Evolutionary conservation across 129 eudicot genomes (phyloP), one percentile per base, ranked within the genome.

Genomic region (Solidago caesia): DNA sequence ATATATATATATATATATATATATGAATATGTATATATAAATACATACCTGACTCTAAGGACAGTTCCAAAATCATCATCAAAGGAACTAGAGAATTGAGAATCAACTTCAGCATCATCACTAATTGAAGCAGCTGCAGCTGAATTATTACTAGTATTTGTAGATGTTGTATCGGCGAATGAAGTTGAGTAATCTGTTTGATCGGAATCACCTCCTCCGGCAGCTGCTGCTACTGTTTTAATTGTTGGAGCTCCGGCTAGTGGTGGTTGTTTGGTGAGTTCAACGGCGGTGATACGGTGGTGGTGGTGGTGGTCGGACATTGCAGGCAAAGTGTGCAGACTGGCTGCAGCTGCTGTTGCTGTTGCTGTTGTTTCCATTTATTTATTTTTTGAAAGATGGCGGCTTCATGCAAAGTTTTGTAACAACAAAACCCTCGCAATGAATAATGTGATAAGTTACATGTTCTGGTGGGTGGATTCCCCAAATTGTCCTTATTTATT

Each of bases 151-250:
- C 81, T 85, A 73, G 80, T 80, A 68, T 82, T 82, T 12, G 96
- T 88, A 68, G 96, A 90, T 71, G 59, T 53, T 0, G 96, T 84
- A 82, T 82, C 92, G 60, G 84, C 98, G 86, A 92, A 90, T 56
- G 96, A 92, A 78, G 92, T 90, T 13, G 96, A 92, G 81, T 83
- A 85, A 74, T 92, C 98, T 4, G 96, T 92, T 69, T 86, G 96
- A 72, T 92, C 92, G 21, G 88, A 82, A 78, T 92, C 97, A 33
- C 39, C 39, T 2, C 39, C 39, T 33, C 39, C 39, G 2, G 2
- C 39, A 1, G 2, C 39, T 2, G 39, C 39, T 33, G 39, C 39
- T 33, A 3, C 39, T 33, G 39, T 33, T 33, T 33, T 33, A 33
- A 33, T 33, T 43, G 72, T 84, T 12, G 11, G 3, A 7, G 73